Evolutionary conservation across 2,329 filamentous ascomycete species (phyloP), one percentile per base, ranked within the genome.

Genomic region (Hirsutella minnesotensis): DNA sequence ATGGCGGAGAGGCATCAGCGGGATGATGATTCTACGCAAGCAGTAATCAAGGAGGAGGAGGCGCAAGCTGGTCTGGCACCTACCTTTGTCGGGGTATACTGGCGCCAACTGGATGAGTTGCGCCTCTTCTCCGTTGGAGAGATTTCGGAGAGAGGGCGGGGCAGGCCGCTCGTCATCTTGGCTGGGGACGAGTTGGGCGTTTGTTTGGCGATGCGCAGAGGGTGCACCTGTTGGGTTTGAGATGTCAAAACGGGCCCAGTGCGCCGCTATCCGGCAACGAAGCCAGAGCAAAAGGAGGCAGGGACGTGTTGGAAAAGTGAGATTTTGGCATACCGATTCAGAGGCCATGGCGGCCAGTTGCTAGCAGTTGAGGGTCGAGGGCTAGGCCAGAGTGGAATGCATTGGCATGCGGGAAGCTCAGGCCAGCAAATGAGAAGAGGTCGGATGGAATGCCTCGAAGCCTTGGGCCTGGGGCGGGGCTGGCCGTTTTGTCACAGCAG

Each of bases 91-190:
- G 63, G 60, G 30, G 60, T 59, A 20, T 51, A 48, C 61, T 89
- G 83, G 56, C 83, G 88, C 77, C 83, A 94, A 69, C 84, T 94
- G 42, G 89, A 88, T 40, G 89, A 95, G 68, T 96, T 96, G 55
- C 89, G 77, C 59, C 90, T 79, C 63, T 80, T 82, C 65, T 89
- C 86, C 48, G 84, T 84, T 41, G 85, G 84, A 53, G 84, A 86
- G 57, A 98, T 80, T 68, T 98, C 92, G 48, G 87, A 85, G 50
- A 98, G 75, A 45, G 92, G 85, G 54, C 84, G 80, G 57, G 81
- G 76, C 43, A 74, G 66, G 55, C 74, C 70, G 59, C 68, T 72
- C 43, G 68, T 59, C 69, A 77, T 75, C 62, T 81, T 89, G 56
- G 68, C 64, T 37, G 83, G 77, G 46, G 81, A 80, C 42, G 72